Evolutionary conservation across 768 basidiomycete species (phyloP), one percentile per base, ranked within the genome.

Genomic region (Naganishia kalamii): DNA sequence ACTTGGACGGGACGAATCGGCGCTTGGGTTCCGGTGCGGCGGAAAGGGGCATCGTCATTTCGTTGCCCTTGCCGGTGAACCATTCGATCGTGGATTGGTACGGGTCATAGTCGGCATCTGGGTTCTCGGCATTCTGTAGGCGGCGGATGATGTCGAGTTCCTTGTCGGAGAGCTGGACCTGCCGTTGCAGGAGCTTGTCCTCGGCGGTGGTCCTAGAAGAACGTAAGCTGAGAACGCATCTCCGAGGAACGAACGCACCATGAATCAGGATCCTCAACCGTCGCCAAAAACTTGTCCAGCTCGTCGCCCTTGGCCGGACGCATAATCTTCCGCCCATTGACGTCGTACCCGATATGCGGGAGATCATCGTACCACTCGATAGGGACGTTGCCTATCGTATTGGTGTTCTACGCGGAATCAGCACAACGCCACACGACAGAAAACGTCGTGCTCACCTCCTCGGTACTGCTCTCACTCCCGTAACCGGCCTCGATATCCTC

Each of bases 281-380:
- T 94, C 62, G 87, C 82, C 65, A 99, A 80, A 81, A 99, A 99
- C 78, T 90, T 96, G 81, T 99, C 96, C 60, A 99, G 81, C 77
- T 98, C 96, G 74, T 99, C 96, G 47, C 92, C 92, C 71, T 87
- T 86, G 46, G 92, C 94, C 13, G 96, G 93, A 60, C 92, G 88
- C 68, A 98, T 83, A 51, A 99, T 87, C 76, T 87, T 87, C 80
- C 91, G 94, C 61, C 96, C 96, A 76, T 92, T 85, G 71, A 98
- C 86, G 78, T 92, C 85, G 80, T 99, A 99, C 49, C 96, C 96
- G 74, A 99, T 84, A 79, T 99, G 96, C n/a, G 96, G 96, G 70
- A 99, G 81, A 81, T 98, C 93, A 76, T 98, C 96, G 78, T 99
- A 99, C 92, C 94, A 99, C 74, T 99, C 92, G 84, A 88, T 88